Base-by-base conservation (phyloP, 371 early-diverging fungal genomes). In the Mucor indicus region DNA sequence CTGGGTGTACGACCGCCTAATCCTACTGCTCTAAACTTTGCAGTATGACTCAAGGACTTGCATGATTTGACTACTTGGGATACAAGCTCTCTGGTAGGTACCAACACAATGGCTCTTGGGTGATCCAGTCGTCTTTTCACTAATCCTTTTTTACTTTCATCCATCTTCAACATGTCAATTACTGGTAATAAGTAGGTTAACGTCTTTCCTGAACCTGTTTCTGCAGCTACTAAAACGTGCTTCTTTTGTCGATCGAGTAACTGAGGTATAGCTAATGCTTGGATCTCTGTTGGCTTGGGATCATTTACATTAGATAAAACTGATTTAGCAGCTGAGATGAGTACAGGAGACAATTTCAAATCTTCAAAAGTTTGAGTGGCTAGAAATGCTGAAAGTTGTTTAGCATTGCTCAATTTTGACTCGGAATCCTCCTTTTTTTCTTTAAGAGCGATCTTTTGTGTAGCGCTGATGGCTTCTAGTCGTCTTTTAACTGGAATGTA, bases 201-300 rank as follows among this genome's bases (percentile, higher is more conserved):
- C 0, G 99, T 99, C 72, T 99, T 99, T n/a, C 99, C 99, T 1
- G 93, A 91, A 15, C 99, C 99, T 0, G 99, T 99, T 55, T 94
- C 92, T 1, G 99, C 94, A 4, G 97, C 97, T 38, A 89, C 80
- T 16, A 99, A 66, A 2, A 87, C 68, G 49, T 85, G 75, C 2
- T 69, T 67, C 22, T 78, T 76, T 15, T 72, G 67, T 9, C 60
- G 58, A 40, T 79, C 67, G 13, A 92, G 63, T 20, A 91, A 47
- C 43, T 81, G 67, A 6, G 95, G 94, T 36, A 98, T 92, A 6
- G 89, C 84, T 43, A 93, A 71, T 1, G 93, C 86, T 64, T 98
- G 98, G 39, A 97, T 93, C 53, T 90, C 89, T 4, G 97, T 95
- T 11, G 97, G 96, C 46, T 69, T 64, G 4, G 69, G 50, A 23